Base-by-base conservation (phyloP, 768 basidiomycete genomes). In the Termitomyces sp. region DNA sequence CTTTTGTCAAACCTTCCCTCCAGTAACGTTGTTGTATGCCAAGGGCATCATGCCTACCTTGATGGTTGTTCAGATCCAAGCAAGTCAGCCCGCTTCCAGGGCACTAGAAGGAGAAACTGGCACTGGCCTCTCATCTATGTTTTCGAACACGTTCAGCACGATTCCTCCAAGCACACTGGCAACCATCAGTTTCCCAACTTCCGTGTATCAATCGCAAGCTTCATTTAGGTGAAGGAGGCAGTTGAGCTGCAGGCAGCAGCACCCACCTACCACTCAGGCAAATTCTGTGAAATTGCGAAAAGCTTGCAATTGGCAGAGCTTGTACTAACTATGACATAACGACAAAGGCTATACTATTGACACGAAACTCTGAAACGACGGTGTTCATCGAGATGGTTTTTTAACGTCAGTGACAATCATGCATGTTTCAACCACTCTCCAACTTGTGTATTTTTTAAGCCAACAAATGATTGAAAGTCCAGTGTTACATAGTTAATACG, bases 11-110 rank as follows among this genome's bases (percentile, higher is more conserved):
- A 3, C 23, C 1, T 7, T 25, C 1, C n/a, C 25, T 18, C 35
- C 11, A 36, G 23, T 49, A 13, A 49, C 13, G 5, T 49, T 27
- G 16, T 31, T 35, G 11, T 25, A 6, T 3, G 5, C 18, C 5
- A 27, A 49, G 48, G 31, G 35, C 48, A 36, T 49, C 35, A 49
- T 49, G 35, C 48, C 48, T 38, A 49, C 35, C 2, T 36, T 49
- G 18, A 49, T 49, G 48, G 25, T 49, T 49, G 35, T 49, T 18
- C 35, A 49, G 35, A 23, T 49, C 7, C 35, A 18, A 38, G 23
- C n/a, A 6, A 38, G 48, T n/a, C 23, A 49, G 48, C 25, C 23
- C 12, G n/a, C 35, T 4, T 12, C 35, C n/a, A 36, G 48, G 23
- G 3, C 6, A 22, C 23, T 38, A 23, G 23, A 36, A 27, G 35